Conservation (phyloP, 768 basidiomycete genomes). For the Suillus cothurnatus region DNA sequence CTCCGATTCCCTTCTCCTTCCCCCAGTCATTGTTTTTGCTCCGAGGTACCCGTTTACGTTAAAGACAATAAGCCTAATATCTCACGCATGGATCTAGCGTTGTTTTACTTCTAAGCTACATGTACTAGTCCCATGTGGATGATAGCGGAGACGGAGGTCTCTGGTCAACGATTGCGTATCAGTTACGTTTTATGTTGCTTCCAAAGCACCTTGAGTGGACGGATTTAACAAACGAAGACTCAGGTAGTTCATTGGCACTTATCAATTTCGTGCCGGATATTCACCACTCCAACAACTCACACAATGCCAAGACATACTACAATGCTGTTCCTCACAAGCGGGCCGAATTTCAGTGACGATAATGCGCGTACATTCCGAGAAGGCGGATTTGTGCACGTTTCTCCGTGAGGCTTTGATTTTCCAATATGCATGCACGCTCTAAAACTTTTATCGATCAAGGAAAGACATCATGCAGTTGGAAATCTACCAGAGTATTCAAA, state of each 20-base stretch:
- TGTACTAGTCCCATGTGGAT: neutral
- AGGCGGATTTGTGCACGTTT: constrained; percentile 64
- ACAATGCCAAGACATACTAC: neutral
- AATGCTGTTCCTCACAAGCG: constrained; percentile 32
- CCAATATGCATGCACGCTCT: neutral
- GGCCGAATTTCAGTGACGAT: constrained; percentile 40
- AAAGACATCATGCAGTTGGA: constrained; percentile 15
- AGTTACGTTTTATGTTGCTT: neutral
- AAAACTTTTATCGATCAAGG: neutral
- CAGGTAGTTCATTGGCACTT: constrained; percentile 43
- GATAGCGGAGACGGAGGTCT: neutral
- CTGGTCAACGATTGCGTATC: neutral
- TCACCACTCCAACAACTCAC: neutral
- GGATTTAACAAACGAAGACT: neutral
- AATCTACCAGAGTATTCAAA: constrained; percentile 28
- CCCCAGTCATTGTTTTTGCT: neutral
- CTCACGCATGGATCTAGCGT: neutral
- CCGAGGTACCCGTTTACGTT: neutral
- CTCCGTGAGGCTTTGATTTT: constrained; percentile 45
- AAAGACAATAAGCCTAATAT: neutral
- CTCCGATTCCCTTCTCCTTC: neutral
- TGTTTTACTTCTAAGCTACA: neutral
- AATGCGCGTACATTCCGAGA: constrained; percentile 45
- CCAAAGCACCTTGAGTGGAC: neutral
- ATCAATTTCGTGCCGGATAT: constrained; percentile 62